Base-by-base conservation (phyloP, 192 early-diverging fungal species). In the Pilaira anomala region DNA sequence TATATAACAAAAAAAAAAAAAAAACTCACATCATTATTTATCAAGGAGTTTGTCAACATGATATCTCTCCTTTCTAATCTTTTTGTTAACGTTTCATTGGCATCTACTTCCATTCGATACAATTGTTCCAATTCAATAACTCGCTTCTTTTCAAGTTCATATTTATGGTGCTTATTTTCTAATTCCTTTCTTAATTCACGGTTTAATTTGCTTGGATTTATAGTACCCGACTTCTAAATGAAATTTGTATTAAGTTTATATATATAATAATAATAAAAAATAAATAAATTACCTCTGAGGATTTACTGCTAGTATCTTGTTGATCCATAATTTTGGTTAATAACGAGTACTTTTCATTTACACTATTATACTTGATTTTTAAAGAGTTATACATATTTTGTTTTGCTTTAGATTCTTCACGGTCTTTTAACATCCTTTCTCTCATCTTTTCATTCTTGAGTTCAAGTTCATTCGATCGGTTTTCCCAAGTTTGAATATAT, bases 31-130 rank as follows among this genome's bases (percentile, higher is more conserved):
- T 73, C 71, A 16, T 61, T 25, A 8, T 53, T 39, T 33, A 61
- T 54, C 48, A 73, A 44, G 7, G 71, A 62, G 18, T 64, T 42
- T 19, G 71, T 73, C 53, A 73, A 59, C 71, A 73, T 73, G 22
- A 51, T 67, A 25, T 68, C 66, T 19, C 66, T 53, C 56, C 66
- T 61, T 26, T 64, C 36, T 18, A 73, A 30, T 63, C 59, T 59
- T 21, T 63, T 45, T 19, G 68, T 39, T 5, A 68, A 29, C 22
- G 56, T 26, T 6, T 51, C 46, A 12, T 39, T 26, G 16, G 53
- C 61, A 53, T 42, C 58, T 33, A 63, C 18, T 6, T 51, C 18
- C 39, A 62, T 46, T 25, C 28, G 14, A 64, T 73, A 67, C 42
- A 55, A 22, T 40, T 66, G 18, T 29, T 68, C 61, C 6, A 62